Conservation (phyloP, 805 yeast genomes). For the Komagataella pastoris region DNA sequence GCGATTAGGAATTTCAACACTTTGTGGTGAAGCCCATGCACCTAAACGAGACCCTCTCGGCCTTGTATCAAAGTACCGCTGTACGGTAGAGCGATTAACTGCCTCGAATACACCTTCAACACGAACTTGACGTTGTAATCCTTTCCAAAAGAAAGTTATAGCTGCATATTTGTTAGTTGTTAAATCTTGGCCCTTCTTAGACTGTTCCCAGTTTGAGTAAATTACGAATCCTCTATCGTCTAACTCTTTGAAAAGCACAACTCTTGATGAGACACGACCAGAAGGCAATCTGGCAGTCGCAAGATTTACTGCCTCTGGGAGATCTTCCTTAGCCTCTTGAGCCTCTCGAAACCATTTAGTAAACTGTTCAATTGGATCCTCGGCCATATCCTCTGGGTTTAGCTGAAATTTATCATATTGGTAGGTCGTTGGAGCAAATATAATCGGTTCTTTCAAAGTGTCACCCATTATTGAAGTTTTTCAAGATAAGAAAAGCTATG, state of each 20-base stretch:
- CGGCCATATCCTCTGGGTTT: slow-evolving; percentile 34
- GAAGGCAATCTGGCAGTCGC: slow-evolving; percentile 81
- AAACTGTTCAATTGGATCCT: slow-evolving; percentile 68
- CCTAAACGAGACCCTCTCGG: slow-evolving; percentile 92
- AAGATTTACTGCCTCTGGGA: slow-evolving; percentile 81
- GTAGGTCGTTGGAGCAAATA: slow-evolving; percentile 71
- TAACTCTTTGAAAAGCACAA: slow-evolving; percentile 79
- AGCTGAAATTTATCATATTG: slow-evolving; percentile 67
- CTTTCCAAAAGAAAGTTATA: slow-evolving; percentile 85
- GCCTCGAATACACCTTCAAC: slow-evolving; percentile 78
- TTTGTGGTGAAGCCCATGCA: slow-evolving; percentile 95
- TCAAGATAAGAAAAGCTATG: not conserved
- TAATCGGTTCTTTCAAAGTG: not conserved
- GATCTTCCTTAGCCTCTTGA: slow-evolving; percentile 31
- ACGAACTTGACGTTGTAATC: slow-evolving; percentile 82
- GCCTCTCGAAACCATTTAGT: slow-evolving; percentile 80
- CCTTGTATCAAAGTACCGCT: slow-evolving; percentile 70
- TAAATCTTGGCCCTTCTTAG: slow-evolving; percentile 69
- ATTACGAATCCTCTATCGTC: slow-evolving; percentile 76
- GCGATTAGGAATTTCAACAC: slow-evolving; percentile 42
- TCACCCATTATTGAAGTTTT: not conserved
- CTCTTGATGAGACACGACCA: slow-evolving; percentile 81
- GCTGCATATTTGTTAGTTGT: slow-evolving; percentile 68
- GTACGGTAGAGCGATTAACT: slow-evolving; percentile 59
- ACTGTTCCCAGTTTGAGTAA: slow-evolving; percentile 84